A percentile compares a stretch with the other conserved stretches of the same genome.
Evolutionary conservation across 2,329 filamentous ascomycete species (phyloP).

Genomic region (Neophaeococcomyces mojaviensis): DNA sequence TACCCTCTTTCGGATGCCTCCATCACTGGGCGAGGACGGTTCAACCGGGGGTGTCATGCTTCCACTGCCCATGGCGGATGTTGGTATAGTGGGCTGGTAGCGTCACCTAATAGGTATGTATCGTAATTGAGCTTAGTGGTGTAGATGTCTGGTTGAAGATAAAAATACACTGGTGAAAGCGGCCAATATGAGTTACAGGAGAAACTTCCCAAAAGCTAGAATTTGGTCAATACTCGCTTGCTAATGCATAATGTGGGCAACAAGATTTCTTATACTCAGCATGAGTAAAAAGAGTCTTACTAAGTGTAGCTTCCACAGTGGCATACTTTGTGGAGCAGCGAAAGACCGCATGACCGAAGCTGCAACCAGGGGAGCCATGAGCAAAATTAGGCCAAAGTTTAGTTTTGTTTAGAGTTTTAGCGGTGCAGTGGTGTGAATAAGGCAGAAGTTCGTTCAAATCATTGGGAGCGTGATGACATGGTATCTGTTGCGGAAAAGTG

Average conservation of each 20-base stretch:
- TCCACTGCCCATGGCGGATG: constrained; percentile 6
- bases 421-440: background rate
- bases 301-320: background rate
- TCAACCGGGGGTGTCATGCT: constrained; percentile 22
- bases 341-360: background rate
- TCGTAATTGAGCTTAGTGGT: background rate
- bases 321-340: background rate
- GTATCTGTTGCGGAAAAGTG: too few relatives aligned
- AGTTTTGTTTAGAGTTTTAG: background rate
- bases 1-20: constrained; percentile 49
- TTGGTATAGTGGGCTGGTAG: background rate
- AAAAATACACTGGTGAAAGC: too few relatives aligned
- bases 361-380: background rate
- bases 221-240: too few relatives aligned
- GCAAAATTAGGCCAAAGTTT: background rate
- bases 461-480: too few relatives aligned
- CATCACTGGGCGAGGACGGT: constrained; percentile 21
- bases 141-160: background rate
- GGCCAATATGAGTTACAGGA: too few relatives aligned
- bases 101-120: background rate
- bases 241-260: background rate
- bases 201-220: too few relatives aligned
- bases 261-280: background rate
- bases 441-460: too few relatives aligned
- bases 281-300: background rate